Conservation (phyloP, 2,329 filamentous ascomycete species). For the Ceratocystis ficicola region DNA sequence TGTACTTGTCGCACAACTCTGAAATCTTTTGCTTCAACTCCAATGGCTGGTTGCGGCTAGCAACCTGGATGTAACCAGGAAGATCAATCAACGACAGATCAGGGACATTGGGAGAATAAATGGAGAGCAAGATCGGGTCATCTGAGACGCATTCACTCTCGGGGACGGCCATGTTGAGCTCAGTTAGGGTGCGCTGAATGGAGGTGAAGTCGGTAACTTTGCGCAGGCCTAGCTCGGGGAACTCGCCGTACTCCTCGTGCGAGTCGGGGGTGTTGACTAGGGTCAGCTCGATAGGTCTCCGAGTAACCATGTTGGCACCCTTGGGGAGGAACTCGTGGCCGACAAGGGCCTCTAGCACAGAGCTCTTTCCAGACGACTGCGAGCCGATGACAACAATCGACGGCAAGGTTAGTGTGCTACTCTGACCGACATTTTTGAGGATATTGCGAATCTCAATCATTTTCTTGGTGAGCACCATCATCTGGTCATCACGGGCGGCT, state of each 20-base stretch:
- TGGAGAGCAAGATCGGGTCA: conserved; percentile 89
- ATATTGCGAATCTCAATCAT: conserved; percentile 98
- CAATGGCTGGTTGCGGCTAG: conserved; percentile 76
- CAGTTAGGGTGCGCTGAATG: conserved; percentile 86
- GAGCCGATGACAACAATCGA: conserved; percentile 99
- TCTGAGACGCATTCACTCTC: conserved; percentile 87
- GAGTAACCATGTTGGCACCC: conserved; percentile 96
- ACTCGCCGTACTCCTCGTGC: conserved; percentile 84
- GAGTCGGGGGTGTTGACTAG: conserved; percentile 88
- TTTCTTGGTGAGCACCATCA: conserved; percentile 98
- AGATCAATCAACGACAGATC: conserved; percentile 93
- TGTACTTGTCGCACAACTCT: conserved; percentile 96
- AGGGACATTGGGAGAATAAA: conserved; percentile 89
- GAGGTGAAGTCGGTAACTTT: conserved; percentile 85
- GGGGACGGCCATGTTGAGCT: conserved; percentile 86
- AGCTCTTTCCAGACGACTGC: conserved; percentile 96
- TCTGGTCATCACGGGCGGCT: conserved; percentile 80
- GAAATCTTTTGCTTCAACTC: conserved; percentile 92
- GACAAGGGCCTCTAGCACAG: conserved; percentile 90
- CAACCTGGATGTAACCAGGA: conserved; percentile 93
- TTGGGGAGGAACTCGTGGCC: conserved; percentile 97
- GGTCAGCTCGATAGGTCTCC: conserved; percentile 88
- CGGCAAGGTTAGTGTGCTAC: conserved; percentile 72
- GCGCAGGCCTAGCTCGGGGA: conserved; percentile 77
- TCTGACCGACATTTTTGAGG: conserved; percentile 82